Evolutionary conservation across 257 asterid species (phyloP), one percentile per base, ranked within the genome.

Genomic region (Avicennia marina): DNA sequence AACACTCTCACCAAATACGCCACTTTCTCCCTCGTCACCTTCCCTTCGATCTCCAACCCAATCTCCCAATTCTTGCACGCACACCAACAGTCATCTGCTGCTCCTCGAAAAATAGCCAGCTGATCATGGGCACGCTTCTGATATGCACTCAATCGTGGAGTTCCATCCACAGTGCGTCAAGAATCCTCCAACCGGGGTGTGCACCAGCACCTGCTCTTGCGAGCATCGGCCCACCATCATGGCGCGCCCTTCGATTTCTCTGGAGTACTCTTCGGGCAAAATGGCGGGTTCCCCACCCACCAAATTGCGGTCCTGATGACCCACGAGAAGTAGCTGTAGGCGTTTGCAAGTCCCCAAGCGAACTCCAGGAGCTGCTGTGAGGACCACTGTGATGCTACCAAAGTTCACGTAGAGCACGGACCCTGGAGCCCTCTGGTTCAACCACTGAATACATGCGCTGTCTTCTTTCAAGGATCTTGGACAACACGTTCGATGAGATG

Each of bases 41-140:
- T 75, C n/a, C 77, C 76, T 22, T 78, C 89, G 2, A 81, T 72
- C 76, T 84, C 94, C 67, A 84, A 4, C 19, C 82, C 94, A 4
- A 59, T 55, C 34, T 25, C 75, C 86, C 94, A 84, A 9, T 76
- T 65, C 7, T 25, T 38, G 63, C 94, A 76, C 1, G 51, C 71
- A 20, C 76, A 84, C 12, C 80, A 33, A 39, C 86, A 84, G 15
- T 84, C 0, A 80, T 84, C 63, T 72, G 94, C 63, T 84, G 94
- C 53, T 84, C 94, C 0, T 88, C 84, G 17, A 84, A 83, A 27
- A 84, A 81, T 1, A 89, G 94, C 94, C 94, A 84, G 34, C 86
- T 72, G 0, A 84, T 81, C 86, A 84, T 78, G 3, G 89, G 89
- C 20, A 62, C 73, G 12, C 89, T 51, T 66, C 83, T 5, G 86